Conservation (phyloP, 148 eudicot genomes). For the Limonium bicolor region DNA sequence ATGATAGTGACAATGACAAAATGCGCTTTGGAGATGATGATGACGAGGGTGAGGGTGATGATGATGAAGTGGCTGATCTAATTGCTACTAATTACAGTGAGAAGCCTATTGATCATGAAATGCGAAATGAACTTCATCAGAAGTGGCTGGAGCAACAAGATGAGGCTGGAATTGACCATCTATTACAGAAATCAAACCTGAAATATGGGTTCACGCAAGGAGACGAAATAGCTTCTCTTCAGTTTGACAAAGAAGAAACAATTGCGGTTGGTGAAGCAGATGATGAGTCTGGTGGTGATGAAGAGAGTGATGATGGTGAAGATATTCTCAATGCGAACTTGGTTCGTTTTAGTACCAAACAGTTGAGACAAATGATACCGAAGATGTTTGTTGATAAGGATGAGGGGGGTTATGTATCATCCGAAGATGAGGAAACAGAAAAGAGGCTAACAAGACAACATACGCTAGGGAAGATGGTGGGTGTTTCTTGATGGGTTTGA, state of each 20-base stretch:
- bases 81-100: conserved; percentile 62
- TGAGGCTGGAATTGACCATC: conserved; percentile 73
- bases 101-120: conserved; percentile 49
- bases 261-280: conserved; percentile 18
- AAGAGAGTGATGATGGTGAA: too few relatives aligned
- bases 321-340: conserved; percentile 11
- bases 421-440: conserved; percentile 69
- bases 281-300: conserved; percentile 17
- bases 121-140: conserved; percentile 68
- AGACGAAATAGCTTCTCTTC: conserved; percentile 22
- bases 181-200: conserved; percentile 65
- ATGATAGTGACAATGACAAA: conserved; percentile 75
- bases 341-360: conserved; percentile 30
- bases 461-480: conserved; percentile 38
- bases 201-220: conserved; percentile 27
- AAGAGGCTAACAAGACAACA: conserved; percentile 34
- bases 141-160: conserved; percentile 92
- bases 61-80: conserved; percentile 53
- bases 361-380: conserved; percentile 61
- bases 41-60: conserved; percentile 50
- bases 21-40: conserved; percentile 42
- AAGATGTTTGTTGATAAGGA: conserved; percentile 68
- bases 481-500: neutral
- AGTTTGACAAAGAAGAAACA: conserved; percentile 22
- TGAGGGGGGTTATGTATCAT: conserved; percentile 59